Evolutionary conservation across 2,329 filamentous ascomycete species (phyloP).

Genomic region (Clathrospora elynae): DNA sequence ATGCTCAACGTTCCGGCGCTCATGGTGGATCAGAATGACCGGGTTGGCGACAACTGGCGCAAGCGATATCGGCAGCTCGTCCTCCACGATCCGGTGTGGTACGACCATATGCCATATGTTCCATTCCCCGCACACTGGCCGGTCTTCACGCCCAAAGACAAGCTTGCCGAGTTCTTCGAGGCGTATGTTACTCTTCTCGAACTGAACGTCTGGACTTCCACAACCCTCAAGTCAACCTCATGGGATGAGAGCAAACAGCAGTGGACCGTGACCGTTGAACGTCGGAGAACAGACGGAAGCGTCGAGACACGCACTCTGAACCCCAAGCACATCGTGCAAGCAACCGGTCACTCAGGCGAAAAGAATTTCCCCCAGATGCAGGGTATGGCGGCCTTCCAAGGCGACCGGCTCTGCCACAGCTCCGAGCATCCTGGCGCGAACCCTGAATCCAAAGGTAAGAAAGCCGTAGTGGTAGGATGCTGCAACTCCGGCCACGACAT

Average conservation of each 20-base stretch:
- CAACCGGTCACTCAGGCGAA: slow-evolving; percentile 41
- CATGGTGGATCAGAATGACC: slow-evolving; percentile 52
- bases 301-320: slow-evolving; percentile 32
- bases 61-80: slow-evolving; percentile 54
- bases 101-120: slow-evolving; percentile 48
- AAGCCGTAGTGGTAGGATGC: slow-evolving; percentile 54
- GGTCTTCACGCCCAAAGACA: slow-evolving; percentile 42
- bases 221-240: slow-evolving; percentile 43
- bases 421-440: slow-evolving; percentile 43
- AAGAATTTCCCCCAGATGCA: slow-evolving; percentile 40
- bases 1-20: slow-evolving; percentile 52
- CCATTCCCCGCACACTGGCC: slow-evolving; percentile 42
- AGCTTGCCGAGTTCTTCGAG: slow-evolving; percentile 48
- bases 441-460: slow-evolving; percentile 47
- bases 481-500: slow-evolving; percentile 59
- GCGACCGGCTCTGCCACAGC: slow-evolving; percentile 41
- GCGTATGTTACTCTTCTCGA: slow-evolving; percentile 46
- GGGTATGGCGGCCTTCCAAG: slow-evolving; percentile 45
- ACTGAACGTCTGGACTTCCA: slow-evolving; percentile 50
- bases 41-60: slow-evolving; percentile 55
- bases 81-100: slow-evolving; percentile 49
- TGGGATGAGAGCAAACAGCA: slow-evolving; percentile 46
- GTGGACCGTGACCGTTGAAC: slow-evolving; percentile 48
- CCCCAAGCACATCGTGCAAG: slow-evolving; percentile 39
- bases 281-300: slow-evolving; percentile 27